phyloP scores from a whole-genome alignment of 2,329 filamentous ascomycete genomes.

The Clathrospora elynae region DNA sequence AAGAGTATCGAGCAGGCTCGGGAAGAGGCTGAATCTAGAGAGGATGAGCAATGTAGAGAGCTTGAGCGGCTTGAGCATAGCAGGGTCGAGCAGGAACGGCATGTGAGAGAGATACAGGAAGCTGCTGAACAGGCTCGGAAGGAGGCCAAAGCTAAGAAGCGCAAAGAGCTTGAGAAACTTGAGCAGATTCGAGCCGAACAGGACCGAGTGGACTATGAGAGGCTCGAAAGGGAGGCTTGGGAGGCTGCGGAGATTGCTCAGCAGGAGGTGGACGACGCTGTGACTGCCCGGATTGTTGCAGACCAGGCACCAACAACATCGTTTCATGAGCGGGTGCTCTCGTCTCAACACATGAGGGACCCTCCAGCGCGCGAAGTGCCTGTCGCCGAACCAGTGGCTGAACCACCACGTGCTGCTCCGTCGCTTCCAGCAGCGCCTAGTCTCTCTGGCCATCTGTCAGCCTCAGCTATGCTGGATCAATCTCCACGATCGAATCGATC shows the following conservation, averaged over 20 bases:
- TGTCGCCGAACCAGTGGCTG: slow-evolving; percentile 3
- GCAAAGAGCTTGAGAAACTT: slow-evolving; percentile 5
- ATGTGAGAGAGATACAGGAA: slow-evolving; percentile 5
- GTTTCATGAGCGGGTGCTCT: too few relatives aligned
- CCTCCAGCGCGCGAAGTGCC: background rate
- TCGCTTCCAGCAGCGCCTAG: slow-evolving; percentile 13
- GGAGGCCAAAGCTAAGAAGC: background rate
- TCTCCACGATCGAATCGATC: slow-evolving; percentile 28
- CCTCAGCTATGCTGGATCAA: slow-evolving; percentile 22
- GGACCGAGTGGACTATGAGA: slow-evolving; percentile 11
- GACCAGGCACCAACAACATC: slow-evolving; percentile 15
- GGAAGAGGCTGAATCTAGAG: slow-evolving; percentile 9
- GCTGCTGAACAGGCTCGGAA: slow-evolving; percentile 4
- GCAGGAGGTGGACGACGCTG: slow-evolving; percentile 11
- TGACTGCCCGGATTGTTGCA: slow-evolving; percentile 11
- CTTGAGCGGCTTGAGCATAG: too few relatives aligned
- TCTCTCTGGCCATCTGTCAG: slow-evolving; percentile 21
- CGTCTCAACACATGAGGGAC: slow-evolving; percentile 14
- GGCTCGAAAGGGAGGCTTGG: slow-evolving; percentile 10
- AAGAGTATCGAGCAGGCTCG: background rate
- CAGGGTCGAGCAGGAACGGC: slow-evolving; percentile 9
- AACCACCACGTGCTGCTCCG: slow-evolving; percentile 21
- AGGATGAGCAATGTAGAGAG: too few relatives aligned
- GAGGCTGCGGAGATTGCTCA: slow-evolving; percentile 8
- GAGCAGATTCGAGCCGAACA: slow-evolving; percentile 4